These are phyloP conservation scores for Ceratorhiza oryzae-sativae DNA, from an alignment of 1,284 basidiomycete genomes.

Conservation along the genomic window DNA sequence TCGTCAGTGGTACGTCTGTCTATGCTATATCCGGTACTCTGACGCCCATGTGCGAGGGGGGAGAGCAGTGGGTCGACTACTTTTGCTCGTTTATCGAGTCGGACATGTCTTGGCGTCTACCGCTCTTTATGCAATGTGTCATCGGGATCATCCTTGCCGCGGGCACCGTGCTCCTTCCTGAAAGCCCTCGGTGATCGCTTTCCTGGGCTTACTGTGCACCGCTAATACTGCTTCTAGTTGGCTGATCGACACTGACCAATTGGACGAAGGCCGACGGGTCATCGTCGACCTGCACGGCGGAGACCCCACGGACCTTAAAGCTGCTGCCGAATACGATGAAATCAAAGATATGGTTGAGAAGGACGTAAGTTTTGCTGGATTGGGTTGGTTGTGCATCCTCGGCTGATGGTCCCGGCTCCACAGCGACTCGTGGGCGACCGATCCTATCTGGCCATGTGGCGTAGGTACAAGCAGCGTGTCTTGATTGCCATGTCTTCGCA, in stretches of 20 bases:
- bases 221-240: constrained; percentile 65
- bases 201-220: constrained; percentile 12
- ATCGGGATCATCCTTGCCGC: constrained; percentile 84
- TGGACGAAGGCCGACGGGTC: constrained; percentile 85
- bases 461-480: constrained; percentile 85
- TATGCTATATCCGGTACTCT: background rate
- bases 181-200: constrained; percentile 78
- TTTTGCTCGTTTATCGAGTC: constrained; percentile 88
- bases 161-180: constrained; percentile 89
- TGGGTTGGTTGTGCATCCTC: too few relatives aligned
- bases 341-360: constrained; percentile 88
- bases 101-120: constrained; percentile 83
- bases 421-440: constrained; percentile 81
- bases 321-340: constrained; percentile 87
- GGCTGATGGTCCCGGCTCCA: constrained; percentile 5
- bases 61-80: constrained; percentile 90
- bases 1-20: constrained; percentile 80
- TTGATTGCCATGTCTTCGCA: constrained; percentile 98
- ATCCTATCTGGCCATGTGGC: constrained; percentile 87
- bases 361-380: constrained; percentile 68
- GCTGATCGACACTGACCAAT: constrained; percentile 89
- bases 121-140: constrained; percentile 85
- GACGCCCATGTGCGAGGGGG: background rate
- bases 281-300: constrained; percentile 92
- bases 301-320: constrained; percentile 73